Evolutionary conservation across 2,329 filamentous ascomycete genomes (phyloP).

Genomic region (Hypoxylon rubiginosum): DNA sequence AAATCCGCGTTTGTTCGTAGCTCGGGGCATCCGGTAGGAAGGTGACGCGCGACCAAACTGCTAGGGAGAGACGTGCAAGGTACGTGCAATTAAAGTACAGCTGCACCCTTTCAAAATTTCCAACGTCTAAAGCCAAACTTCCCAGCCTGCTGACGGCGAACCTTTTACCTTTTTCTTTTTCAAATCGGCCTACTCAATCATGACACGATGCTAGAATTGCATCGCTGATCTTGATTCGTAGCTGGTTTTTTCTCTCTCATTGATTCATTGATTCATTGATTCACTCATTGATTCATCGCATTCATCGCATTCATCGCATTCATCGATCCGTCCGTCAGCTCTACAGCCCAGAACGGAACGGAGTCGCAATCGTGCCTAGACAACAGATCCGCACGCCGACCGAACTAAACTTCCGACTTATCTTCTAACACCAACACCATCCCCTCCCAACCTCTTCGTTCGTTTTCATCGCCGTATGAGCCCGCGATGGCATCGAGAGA

Average conservation of each 20-base stretch:
- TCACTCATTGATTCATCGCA: conserved; percentile 12
- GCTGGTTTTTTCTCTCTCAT: conserved; percentile 18
- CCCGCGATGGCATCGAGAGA: conserved; percentile 49
- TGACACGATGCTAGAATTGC: conserved; percentile 18
- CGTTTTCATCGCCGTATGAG: conserved; percentile 3
- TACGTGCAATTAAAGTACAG: background rate
- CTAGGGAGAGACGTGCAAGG: background rate
- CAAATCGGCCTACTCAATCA: conserved; percentile 5
- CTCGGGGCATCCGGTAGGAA: background rate
- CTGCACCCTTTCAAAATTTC: conserved; percentile 2
- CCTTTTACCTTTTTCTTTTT: conserved; percentile 10
- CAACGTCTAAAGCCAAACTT: background rate
- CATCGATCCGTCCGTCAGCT: background rate
- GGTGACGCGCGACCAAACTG: conserved; percentile 2
- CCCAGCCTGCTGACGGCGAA: background rate
- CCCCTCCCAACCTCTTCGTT: conserved; percentile 9
- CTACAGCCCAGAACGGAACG: background rate
- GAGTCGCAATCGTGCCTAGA: background rate
- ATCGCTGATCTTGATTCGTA: conserved; percentile 17
- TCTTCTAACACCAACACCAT: background rate
- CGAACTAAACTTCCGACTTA: background rate
- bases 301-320: background rate
- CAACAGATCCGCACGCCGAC: background rate
- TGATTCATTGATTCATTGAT: conserved; percentile 5
- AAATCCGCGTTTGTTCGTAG: background rate